Evolutionary conservation across 75 land plant species (phyloP), one percentile per base, ranked within the genome.

Genomic region (Chamaecyparis obtusa): DNA sequence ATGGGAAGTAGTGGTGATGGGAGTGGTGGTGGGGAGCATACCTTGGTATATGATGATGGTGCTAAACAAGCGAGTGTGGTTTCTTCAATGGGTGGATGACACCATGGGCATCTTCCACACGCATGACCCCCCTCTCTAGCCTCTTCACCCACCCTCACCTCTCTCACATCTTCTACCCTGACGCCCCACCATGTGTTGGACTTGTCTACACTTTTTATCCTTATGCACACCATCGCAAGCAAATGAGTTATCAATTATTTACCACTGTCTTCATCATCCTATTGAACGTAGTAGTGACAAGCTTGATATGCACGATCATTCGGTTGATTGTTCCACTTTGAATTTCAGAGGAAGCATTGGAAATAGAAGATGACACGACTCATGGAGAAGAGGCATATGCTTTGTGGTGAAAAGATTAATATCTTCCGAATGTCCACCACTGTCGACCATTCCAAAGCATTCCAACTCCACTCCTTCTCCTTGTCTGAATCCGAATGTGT

Each of bases 341-440:
- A 35, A 76, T 92, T 83, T 8, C 88, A 16, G 89, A 92, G 4
- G 92, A 90, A 13, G 87, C 89, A 30, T 81, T 90, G 8, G 49
- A 37, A 5, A 33, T 55, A 32, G 92, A 90, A 24, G 93, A 92
- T 35, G 92, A 92, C 37, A 90, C 93, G 2, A 81, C 89, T 1
- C 93, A 92, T 76, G 92, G 93, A 0, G 92, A 92, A 90, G 93
- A 92, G 86, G 92, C 93, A 3, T 90, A 92, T 54, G 92, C 93
- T 33, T 43, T 90, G 85, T 92, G 93, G 93, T 35, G 93, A 92
- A 85, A 92, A 85, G 83, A 13, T 48, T 2, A 43, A 64, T 48
- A 48, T 48, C 10, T 48, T 48, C 13, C 10, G 51, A 48, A 48
- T 48, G 51, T 48, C 51, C 9, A 7, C 48, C 48, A 44, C 8